These are phyloP conservation scores for Cystobasidiaceae sp. DNA, from an alignment of 1,284 basidiomycete genomes.

Conservation along the genomic window DNA sequence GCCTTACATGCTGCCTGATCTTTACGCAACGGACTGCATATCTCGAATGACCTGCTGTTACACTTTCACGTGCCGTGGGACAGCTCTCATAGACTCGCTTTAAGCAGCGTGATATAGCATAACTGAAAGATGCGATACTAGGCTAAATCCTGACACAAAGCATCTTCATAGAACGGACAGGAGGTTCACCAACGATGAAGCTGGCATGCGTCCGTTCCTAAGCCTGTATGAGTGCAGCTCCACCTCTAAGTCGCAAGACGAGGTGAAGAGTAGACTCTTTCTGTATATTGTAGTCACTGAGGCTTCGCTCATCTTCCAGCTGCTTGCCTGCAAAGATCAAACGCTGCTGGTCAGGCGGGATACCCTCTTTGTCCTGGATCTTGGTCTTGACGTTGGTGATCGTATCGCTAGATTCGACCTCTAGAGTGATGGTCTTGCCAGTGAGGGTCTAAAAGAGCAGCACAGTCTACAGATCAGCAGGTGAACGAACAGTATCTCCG, in stretches of 20 bases:
- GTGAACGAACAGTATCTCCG: background rate
- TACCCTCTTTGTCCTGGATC: slow-evolving; percentile 55
- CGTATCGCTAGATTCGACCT: slow-evolving; percentile 56
- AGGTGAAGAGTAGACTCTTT: slow-evolving; percentile 45
- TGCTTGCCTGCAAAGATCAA: slow-evolving; percentile 62
- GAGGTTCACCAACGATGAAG: too few species aligned
- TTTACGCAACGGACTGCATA: too few species aligned
- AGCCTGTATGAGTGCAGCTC: too few species aligned
- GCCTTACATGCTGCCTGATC: too few species aligned
- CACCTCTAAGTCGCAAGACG: slow-evolving; percentile 45
- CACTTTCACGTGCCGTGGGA: too few species aligned
- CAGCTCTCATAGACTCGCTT: too few species aligned
- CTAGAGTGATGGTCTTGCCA: slow-evolving; percentile 57
- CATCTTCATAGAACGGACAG: too few species aligned
- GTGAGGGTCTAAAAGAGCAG: slow-evolving; percentile 52
- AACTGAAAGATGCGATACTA: too few species aligned
- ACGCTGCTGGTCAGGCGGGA: background rate
- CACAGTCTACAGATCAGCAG: background rate
- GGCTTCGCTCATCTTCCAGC: slow-evolving; percentile 56
- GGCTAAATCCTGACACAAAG: too few species aligned
- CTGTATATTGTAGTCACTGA: slow-evolving; percentile 51
- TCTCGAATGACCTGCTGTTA: too few species aligned
- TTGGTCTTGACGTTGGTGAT: slow-evolving; percentile 54
- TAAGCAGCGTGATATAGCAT: too few species aligned
- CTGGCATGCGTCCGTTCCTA: too few species aligned